A percentile compares a stretch with the other conserved stretches of the same genome.
Evolutionary conservation across 805 yeast genomes (phyloP).

Genomic region (Danielozyma ontarioensis): DNA sequence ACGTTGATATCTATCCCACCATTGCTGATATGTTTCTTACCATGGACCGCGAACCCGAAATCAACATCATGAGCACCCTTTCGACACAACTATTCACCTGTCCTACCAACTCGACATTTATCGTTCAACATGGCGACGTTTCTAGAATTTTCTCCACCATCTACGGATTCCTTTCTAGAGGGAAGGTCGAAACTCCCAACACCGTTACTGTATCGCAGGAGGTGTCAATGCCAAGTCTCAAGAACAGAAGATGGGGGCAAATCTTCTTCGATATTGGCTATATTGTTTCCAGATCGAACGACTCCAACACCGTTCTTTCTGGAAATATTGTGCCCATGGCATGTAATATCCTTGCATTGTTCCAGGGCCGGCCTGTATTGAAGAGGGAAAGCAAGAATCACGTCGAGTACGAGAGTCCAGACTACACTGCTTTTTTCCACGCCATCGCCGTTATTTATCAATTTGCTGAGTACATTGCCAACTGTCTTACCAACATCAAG

Average conservation of each 20-base stretch:
- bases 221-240: conserved; percentile 43
- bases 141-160: conserved; percentile 58
- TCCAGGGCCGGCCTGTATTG: conserved; percentile 75
- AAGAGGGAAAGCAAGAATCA: conserved; percentile 74
- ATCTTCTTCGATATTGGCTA: conserved; percentile 76
- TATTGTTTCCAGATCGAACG: conserved; percentile 63
- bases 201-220: conserved; percentile 33
- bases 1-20: conserved; percentile 77
- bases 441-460: conserved; percentile 64
- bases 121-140: conserved; percentile 60
- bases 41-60: conserved; percentile 85
- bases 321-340: conserved; percentile 50
- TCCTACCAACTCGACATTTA: conserved; percentile 68
- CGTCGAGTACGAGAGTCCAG: conserved; percentile 86
- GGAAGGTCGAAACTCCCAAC: conserved; percentile 42
- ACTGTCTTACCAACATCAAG: conserved; percentile 29
- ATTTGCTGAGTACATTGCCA: conserved; percentile 50
- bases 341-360: conserved; percentile 59
- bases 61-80: conserved; percentile 64
- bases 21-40: conserved; percentile 64
- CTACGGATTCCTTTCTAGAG: conserved; percentile 56
- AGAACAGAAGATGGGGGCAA: conserved; percentile 73
- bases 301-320: conserved; percentile 43
- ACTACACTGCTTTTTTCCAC: conserved; percentile 69
- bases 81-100: conserved; percentile 88